Evolutionary conservation across 2,329 filamentous ascomycete genomes (phyloP).

Genomic region (Didymella pinodella): DNA sequence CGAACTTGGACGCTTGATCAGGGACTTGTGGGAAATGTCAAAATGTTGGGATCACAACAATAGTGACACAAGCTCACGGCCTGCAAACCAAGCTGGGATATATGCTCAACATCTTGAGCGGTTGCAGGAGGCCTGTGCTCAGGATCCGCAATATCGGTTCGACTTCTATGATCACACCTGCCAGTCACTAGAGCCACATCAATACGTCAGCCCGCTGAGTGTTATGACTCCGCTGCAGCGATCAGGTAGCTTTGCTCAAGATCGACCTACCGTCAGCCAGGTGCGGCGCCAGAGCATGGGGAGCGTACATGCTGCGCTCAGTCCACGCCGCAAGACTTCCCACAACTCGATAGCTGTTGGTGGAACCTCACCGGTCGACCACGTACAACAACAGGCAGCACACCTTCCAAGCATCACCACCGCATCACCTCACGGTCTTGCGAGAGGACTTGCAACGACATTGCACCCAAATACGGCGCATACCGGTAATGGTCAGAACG

Average conservation of each 20-base stretch:
- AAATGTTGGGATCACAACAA: constrained; percentile 31
- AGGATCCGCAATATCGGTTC: constrained; percentile 34
- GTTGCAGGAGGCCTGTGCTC: constrained; percentile 31
- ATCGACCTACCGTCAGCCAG: constrained; percentile 5
- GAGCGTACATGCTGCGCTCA: constrained; percentile 25
- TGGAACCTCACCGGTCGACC: constrained; percentile 11
- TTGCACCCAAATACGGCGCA: constrained; percentile 6
- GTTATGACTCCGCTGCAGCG: constrained; percentile 28
- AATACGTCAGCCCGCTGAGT: constrained; percentile 29
- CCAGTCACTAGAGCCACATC: constrained; percentile 26
- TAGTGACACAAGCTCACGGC: not conserved
- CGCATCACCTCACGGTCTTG: constrained; percentile 1
- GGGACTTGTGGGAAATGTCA: constrained; percentile 42
- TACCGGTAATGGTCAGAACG: constrained; percentile 2
- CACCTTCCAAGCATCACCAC: not conserved
- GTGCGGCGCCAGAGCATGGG: constrained; percentile 27
- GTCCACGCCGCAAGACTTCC: constrained; percentile 23
- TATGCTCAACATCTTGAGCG: constrained; percentile 40
- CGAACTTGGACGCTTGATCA: constrained; percentile 37
- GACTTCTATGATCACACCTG: constrained; percentile 46
- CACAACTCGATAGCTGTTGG: constrained; percentile 6
- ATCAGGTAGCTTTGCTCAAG: constrained; percentile 16
- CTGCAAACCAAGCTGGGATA: constrained; percentile 35
- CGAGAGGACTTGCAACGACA: not conserved
- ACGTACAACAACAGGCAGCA: constrained; percentile 13